These are phyloP conservation scores for Mucuna pruriens DNA, from an alignment of 306 rosid species.

Conservation along the genomic window DNA sequence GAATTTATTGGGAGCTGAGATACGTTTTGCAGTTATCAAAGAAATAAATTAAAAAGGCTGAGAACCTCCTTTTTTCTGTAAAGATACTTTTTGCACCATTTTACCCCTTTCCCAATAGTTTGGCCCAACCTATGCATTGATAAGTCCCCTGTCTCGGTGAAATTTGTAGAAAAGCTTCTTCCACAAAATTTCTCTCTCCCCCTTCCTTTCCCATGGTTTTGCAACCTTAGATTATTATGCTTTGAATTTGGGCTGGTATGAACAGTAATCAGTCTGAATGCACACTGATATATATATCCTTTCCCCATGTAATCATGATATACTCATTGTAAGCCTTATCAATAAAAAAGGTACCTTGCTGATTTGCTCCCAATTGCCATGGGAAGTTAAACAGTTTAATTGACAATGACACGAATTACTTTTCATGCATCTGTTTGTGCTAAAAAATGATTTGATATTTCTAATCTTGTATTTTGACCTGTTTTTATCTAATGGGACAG, in stretches of 20 bases:
- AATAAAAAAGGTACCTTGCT: not conserved
- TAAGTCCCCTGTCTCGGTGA: not conserved
- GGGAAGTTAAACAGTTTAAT: constrained; percentile 26
- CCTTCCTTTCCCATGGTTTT: not conserved
- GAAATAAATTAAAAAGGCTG: too few relatives aligned
- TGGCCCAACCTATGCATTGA: not conserved
- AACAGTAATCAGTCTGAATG: too few relatives aligned
- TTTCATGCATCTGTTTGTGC: constrained; percentile 8
- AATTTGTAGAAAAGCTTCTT: not conserved
- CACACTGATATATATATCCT: too few relatives aligned
- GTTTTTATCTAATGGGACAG: constrained; percentile 57
- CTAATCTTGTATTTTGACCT: constrained; percentile 26
- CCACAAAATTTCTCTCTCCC: not conserved
- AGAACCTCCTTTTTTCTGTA: not conserved
- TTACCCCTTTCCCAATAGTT: not conserved
- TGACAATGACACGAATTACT: constrained; percentile 18
- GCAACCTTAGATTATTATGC: too few relatives aligned
- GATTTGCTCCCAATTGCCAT: constrained; percentile 10
- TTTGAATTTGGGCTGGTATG: too few relatives aligned
- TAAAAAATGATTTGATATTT: constrained; percentile 24
- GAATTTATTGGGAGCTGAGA: too few relatives aligned
- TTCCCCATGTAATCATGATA: not conserved
- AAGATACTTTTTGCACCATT: not conserved
- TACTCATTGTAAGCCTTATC: constrained; percentile 11
- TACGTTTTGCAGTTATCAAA: too few relatives aligned